Base-by-base conservation (phyloP, 148 eudicot species). In the Dysphania ambrosioides region DNA sequence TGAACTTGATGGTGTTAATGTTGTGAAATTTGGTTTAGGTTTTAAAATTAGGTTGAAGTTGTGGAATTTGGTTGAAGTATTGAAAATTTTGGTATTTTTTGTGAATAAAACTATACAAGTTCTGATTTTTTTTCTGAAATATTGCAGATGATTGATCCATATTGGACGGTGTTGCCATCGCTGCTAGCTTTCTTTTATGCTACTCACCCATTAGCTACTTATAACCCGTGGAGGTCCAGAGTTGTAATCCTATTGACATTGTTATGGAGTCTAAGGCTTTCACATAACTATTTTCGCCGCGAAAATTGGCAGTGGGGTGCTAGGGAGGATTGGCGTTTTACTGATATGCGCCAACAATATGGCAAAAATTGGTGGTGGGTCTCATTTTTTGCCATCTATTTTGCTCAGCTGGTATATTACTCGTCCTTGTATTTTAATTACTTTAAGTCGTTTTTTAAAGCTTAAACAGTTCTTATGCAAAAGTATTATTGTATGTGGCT, bases 241-340 rank as follows among this genome's bases (percentile, higher is more conserved):
- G 71, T 78, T 41, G 93, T 86, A 64, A 83, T 85, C 2, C 0
- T 81, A 35, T 58, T 94, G 86, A 94, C 98, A 4, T 88, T 87
- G 86, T n/a, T 86, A 16, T 94, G 98, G 98, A 80, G 87, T 77
- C 27, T 87, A 31, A 87, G 98, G 83, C 87, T 94, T 53, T 79
- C 83, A 0, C 98, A 94, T 79, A 91, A 86, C 82, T 94, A 94
- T 82, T 94, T 91, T 71, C 93, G 98, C 57, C 88, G 97, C 0
- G 98, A 94, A 77, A 84, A 74, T 35, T 94, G 98, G 98, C 93
- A 94, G 40, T 88, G 87, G 90, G 98, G 98, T 36, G 91, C 91
- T n/a, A 85, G 88, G 62, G 97, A 94, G 68, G 98, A 94, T 71
- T 94, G 98, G 98, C 87, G 98, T 42, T 94, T 91, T 68, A 79